Conservation (phyloP, 768 basidiomycete genomes). For the Mycena sanguinolenta region DNA sequence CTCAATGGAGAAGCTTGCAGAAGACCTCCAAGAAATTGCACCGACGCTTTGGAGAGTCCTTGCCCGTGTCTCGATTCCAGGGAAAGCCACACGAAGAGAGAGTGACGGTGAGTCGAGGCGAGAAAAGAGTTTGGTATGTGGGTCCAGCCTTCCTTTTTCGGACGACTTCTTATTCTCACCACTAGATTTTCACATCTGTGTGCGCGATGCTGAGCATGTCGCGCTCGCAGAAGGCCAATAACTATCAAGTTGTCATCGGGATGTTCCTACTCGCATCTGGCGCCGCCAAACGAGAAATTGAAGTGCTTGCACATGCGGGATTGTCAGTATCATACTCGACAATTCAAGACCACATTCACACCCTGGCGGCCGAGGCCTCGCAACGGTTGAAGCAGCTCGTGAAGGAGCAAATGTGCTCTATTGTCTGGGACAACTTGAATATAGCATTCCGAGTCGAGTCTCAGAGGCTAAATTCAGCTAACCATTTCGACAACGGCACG, state of each 20-base stretch:
- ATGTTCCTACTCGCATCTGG: constrained; percentile 47
- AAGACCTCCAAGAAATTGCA: neutral
- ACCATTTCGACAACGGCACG: no score
- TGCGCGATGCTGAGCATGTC: no score
- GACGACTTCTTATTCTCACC: neutral
- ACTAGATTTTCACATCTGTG: no score
- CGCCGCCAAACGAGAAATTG: constrained; percentile 37
- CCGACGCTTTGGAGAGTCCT: constrained; percentile 12
- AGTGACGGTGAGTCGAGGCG: neutral
- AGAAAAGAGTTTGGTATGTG: constrained; percentile 18
- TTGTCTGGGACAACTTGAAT: constrained; percentile 14
- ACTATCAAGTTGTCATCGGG: constrained; percentile 40
- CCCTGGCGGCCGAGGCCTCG: constrained; percentile 35
- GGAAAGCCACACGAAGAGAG: neutral
- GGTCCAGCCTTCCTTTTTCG: constrained; percentile 11
- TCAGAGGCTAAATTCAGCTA: no score
- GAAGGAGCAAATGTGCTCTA: constrained; percentile 21
- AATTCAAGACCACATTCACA: constrained; percentile 40
- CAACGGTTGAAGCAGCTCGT: constrained; percentile 36
- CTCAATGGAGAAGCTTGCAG: constrained; percentile 21
- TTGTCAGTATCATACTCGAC: constrained; percentile 41
- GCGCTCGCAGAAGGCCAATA: no score
- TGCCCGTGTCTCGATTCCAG: neutral
- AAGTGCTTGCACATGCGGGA: constrained; percentile 46
- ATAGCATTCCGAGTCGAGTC: no score